Evolutionary conservation across 306 rosid species (phyloP).

Genomic region (Vigna mungo): DNA sequence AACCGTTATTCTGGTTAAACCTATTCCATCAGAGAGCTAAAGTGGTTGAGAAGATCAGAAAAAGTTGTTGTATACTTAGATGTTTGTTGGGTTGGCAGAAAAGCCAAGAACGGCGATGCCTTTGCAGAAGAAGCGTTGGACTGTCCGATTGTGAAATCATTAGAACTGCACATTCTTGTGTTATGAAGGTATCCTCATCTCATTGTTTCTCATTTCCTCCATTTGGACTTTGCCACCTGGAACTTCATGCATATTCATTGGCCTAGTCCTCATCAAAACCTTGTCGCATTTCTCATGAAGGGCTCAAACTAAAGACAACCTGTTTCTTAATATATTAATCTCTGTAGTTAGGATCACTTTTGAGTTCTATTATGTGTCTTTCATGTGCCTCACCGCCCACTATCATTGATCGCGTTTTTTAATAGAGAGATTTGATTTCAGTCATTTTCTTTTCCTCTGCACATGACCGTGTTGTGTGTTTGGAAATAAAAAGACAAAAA

Average conservation of each 20-base stretch:
- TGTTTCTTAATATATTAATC: constrained; percentile 38
- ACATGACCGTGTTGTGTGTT: constrained; percentile 26
- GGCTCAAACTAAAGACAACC: constrained; percentile 50
- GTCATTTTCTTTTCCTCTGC: constrained; percentile 11
- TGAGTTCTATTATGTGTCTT: constrained; percentile 40
- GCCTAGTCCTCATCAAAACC: constrained; percentile 34
- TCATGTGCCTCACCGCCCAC: constrained; percentile 53
- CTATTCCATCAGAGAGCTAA: constrained; percentile 35
- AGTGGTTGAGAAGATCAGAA: neutral
- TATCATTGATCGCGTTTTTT: neutral
- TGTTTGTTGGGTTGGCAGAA: constrained; percentile 33
- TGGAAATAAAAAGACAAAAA: constrained; percentile 7
- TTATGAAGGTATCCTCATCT: constrained; percentile 38
- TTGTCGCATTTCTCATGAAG: constrained; percentile 42
- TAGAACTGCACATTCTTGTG: constrained; percentile 25
- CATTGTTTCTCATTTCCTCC: constrained; percentile 43
- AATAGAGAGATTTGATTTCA: constrained; percentile 35
- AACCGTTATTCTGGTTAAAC: constrained; percentile 21
- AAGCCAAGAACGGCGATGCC: constrained; percentile 52
- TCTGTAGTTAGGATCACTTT: neutral
- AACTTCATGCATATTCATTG: constrained; percentile 13
- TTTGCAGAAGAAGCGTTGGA: constrained; percentile 57
- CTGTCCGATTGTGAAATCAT: constrained; percentile 43
- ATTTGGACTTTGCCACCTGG: constrained; percentile 53
- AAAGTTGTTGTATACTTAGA: constrained; percentile 21